phyloP scores from a whole-genome alignment of 2,329 filamentous ascomycete genomes.

The Arthrobotrys sphaeroides region DNA sequence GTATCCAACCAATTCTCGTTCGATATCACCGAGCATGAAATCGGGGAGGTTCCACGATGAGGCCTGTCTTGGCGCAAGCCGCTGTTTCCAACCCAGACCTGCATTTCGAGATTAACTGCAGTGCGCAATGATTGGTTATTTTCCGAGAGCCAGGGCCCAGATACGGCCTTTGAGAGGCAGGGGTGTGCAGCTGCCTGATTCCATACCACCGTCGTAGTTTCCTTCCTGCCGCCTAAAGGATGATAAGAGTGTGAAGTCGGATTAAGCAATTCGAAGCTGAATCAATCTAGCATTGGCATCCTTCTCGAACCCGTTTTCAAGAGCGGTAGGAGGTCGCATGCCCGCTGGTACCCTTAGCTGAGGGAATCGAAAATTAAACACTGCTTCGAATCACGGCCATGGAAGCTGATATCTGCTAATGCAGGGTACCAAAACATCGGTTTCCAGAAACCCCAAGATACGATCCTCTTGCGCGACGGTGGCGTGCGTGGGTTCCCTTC shows the following conservation, averaged over 20 bases:
- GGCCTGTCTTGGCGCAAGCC: constrained; percentile 22
- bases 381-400: constrained; percentile 17
- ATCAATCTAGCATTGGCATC: constrained; percentile 20
- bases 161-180: constrained; percentile 27
- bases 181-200: constrained; percentile 53
- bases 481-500: background rate
- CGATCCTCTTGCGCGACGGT: too few relatives aligned
- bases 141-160: constrained; percentile 41
- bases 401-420: constrained; percentile 8
- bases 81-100: constrained; percentile 44
- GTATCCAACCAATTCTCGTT: background rate
- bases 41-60: constrained; percentile 51
- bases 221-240: constrained; percentile 52
- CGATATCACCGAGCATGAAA: constrained; percentile 28
- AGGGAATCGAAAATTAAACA: too few relatives aligned
- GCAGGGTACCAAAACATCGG: constrained; percentile 4
- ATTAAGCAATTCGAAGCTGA: constrained; percentile 51
- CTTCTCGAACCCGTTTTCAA: constrained; percentile 43
- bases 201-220: constrained; percentile 15
- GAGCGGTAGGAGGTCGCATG: constrained; percentile 46
- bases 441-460: background rate
- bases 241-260: constrained; percentile 44
- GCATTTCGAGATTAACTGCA: constrained; percentile 12
- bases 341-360: background rate
- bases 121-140: constrained; percentile 33